A percentile compares a stretch with the other conserved stretches of the same genome.
phyloP scores from a whole-genome alignment of 176 grass and related monocot genomes.

The Oryza glumipatula region DNA sequence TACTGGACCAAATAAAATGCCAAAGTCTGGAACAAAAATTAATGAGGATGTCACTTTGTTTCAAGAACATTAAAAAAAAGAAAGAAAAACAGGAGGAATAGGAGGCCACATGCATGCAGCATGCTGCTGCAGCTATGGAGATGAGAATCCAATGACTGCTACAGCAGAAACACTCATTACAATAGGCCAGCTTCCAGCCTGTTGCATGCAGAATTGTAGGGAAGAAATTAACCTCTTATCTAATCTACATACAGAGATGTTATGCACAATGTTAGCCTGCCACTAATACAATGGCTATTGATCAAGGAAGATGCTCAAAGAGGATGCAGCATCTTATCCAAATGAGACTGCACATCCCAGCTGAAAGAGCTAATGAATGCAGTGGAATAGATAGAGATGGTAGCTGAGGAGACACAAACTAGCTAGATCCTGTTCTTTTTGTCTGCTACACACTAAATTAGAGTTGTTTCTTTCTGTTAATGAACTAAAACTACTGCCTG shows the following conservation, averaged over 20 bases:
- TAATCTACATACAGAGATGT: conserved; percentile 28
- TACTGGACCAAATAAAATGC: conserved; percentile 34
- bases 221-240: conserved; percentile 12
- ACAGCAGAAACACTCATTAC: conserved; percentile 46
- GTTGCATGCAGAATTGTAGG: conserved; percentile 41
- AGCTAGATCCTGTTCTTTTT: not conserved
- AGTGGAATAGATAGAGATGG: not conserved
- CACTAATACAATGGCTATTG: conserved; percentile 9
- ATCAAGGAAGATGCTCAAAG: conserved; percentile 8
- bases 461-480: not conserved
- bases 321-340: conserved; percentile 20
- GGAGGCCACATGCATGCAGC: conserved; percentile 48
- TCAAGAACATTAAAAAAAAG: not conserved
- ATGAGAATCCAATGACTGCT: conserved; percentile 64
- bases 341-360: not conserved
- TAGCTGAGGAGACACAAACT: conserved; percentile 4
- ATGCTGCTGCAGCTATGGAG: conserved; percentile 28
- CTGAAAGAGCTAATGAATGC: conserved; percentile 7
- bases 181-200: conserved; percentile 58
- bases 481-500: not conserved
- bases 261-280: not conserved
- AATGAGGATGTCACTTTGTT: conserved; percentile 26
- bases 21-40: conserved; percentile 21
- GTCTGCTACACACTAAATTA: not conserved
- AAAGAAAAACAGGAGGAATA: not conserved